Percentiles rank a stretch among this genome's conserved stretches.
Evolutionary conservation across 345 rosid species (phyloP).

Genomic region (Lepidium sativum): DNA sequence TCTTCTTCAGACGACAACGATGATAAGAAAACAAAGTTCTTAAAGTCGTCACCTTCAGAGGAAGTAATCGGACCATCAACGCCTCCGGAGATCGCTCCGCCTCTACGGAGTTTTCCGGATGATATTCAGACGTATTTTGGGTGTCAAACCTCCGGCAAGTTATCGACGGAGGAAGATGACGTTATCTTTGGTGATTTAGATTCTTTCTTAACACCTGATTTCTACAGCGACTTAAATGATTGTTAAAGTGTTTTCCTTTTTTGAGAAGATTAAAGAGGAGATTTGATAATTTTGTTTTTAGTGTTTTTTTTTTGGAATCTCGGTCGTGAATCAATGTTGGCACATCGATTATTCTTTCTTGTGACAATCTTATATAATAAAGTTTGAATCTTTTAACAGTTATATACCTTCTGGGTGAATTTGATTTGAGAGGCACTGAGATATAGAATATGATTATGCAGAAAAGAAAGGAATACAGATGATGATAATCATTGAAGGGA

Average conservation of each 20-base stretch:
- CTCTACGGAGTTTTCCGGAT: constrained; percentile 59
- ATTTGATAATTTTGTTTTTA: constrained; percentile 19
- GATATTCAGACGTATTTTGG: constrained; percentile 67
- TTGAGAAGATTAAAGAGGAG: no score
- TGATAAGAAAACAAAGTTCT: constrained; percentile 18
- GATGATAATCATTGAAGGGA: not conserved
- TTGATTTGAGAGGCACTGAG: not conserved
- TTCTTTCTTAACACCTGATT: constrained; percentile 46
- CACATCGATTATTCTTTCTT: constrained; percentile 13
- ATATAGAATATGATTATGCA: not conserved
- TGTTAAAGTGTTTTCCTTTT: not conserved
- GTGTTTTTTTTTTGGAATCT: not conserved
- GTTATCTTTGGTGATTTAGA: constrained; percentile 60
- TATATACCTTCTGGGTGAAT: not conserved
- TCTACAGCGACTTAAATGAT: constrained; percentile 44
- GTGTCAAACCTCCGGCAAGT: constrained; percentile 48
- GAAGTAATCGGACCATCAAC: constrained; percentile 56
- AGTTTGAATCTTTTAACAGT: not conserved
- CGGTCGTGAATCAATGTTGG: constrained; percentile 12
- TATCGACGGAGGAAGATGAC: constrained; percentile 43
- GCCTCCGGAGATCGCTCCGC: constrained; percentile 28
- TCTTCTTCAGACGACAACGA: constrained; percentile 20
- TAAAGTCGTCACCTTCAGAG: constrained; percentile 32
- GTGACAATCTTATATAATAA: constrained; percentile 18
- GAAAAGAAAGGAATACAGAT: not conserved